Percentiles rank a stretch among this genome's conserved stretches.
These are phyloP conservation scores for Gastrodia elata DNA, from an alignment of 106 monocot genomes.

Conservation along the genomic window DNA sequence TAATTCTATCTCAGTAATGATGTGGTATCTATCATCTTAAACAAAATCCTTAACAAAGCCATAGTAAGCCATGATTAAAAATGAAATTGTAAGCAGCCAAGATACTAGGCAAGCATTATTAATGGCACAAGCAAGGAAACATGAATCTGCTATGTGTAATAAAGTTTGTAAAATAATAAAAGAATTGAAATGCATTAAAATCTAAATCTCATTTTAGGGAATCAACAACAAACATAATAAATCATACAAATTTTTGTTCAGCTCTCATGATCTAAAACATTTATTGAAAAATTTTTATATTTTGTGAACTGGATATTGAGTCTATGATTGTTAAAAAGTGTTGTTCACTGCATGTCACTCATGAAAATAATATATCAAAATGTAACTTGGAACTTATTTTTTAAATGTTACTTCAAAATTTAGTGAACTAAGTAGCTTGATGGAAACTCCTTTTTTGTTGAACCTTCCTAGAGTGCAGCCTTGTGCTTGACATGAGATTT, in stretches of 20 bases:
- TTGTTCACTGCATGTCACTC: no score
- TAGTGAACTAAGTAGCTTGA: no score
- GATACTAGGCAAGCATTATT: neutral
- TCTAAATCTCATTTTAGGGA: neutral
- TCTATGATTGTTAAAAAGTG: no score
- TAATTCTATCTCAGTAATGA: neutral
- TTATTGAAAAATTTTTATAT: neutral
- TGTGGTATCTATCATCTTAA: neutral
- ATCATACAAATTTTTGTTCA: neutral
- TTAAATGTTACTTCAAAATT: no score
- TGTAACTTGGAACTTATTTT: no score
- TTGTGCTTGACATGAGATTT: no score
- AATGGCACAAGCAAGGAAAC: neutral
- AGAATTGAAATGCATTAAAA: neutral
- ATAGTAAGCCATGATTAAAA: neutral
- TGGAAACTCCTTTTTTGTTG: no score
- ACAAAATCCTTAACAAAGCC: neutral
- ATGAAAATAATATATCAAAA: no score
- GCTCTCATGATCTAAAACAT: neutral
- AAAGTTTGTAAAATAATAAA: neutral
- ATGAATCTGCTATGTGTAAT: neutral
- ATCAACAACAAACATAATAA: neutral
- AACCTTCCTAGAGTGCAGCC: no score
- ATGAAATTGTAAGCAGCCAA: neutral
- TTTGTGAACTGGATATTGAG: no score